Evolutionary conservation across 306 rosid species (phyloP).

Genomic region (Castanea sativa): DNA sequence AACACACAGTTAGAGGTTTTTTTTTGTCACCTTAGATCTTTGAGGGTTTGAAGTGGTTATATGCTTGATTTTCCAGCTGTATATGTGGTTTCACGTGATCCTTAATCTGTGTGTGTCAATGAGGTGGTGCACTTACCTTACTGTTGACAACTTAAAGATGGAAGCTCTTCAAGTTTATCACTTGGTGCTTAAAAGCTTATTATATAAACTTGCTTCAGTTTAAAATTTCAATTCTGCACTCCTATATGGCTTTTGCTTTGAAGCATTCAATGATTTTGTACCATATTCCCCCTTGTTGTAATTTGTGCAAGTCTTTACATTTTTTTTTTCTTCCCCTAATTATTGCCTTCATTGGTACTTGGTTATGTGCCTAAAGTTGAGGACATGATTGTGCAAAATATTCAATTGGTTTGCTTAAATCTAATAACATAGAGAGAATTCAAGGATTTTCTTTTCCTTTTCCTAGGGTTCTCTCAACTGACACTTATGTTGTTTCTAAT

Average conservation of each 20-base stretch:
- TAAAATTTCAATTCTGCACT: neutral
- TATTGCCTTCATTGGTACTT: neutral
- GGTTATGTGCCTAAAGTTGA: neutral
- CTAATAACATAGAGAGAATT: neutral
- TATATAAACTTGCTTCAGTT: neutral
- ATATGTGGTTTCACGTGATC: neutral
- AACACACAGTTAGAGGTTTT: neutral
- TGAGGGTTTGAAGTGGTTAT: neutral
- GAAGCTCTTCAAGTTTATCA: neutral
- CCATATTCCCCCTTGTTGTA: neutral
- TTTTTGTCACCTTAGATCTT: neutral
- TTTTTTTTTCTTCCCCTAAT: neutral
- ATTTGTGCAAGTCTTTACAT: neutral
- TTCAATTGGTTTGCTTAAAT: neutral
- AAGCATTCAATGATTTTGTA: neutral
- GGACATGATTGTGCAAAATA: neutral
- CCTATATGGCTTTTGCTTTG: neutral
- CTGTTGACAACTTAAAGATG: neutral
- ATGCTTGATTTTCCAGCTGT: neutral
- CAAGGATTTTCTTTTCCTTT: neutral
- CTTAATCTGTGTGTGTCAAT: too few relatives aligned
- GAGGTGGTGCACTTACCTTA: neutral
- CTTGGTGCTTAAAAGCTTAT: neutral
- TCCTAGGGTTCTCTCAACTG: neutral
- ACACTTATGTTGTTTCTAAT: too few relatives aligned